Evolutionary conservation across 2,329 filamentous ascomycete species (phyloP).

Genomic region (Bertia moriformis): DNA sequence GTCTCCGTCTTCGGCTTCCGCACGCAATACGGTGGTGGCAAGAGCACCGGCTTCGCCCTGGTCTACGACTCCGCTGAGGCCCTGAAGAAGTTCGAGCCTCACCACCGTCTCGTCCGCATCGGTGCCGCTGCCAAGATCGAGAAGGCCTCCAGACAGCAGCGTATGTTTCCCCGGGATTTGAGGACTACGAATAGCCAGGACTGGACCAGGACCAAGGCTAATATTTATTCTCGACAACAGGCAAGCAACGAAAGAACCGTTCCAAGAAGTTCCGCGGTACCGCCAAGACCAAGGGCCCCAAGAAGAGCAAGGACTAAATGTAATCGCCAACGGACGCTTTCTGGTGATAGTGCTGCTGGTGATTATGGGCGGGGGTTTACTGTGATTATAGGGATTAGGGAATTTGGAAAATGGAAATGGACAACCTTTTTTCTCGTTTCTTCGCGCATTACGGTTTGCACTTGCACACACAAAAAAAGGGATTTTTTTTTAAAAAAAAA

Average conservation of each 20-base stretch:
- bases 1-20: slow-evolving; percentile 96
- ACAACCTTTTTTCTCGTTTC: too few relatives aligned
- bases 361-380: too few relatives aligned
- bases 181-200: too few relatives aligned
- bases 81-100: slow-evolving; percentile 99
- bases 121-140: slow-evolving; percentile 88
- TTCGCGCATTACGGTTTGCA: too few relatives aligned
- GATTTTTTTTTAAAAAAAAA: too few relatives aligned
- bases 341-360: too few relatives aligned
- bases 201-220: slow-evolving; percentile 5
- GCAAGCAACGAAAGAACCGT: slow-evolving; percentile 99
- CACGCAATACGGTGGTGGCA: slow-evolving; percentile 88
- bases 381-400: too few relatives aligned
- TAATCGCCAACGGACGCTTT: too few relatives aligned
- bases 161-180: slow-evolving; percentile 50
- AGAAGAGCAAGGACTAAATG: slow-evolving; percentile 79
- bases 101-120: slow-evolving; percentile 90
- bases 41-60: slow-evolving; percentile 64
- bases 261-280: slow-evolving; percentile 96
- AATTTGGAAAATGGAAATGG: too few relatives aligned
- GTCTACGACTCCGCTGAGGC: slow-evolving; percentile 97
- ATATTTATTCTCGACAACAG: slow-evolving; percentile 44
- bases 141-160: slow-evolving; percentile 96
- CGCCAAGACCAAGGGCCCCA: slow-evolving; percentile 92
- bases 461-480: too few relatives aligned